Base-by-base conservation (phyloP, 257 asterid genomes). In the Gentiana macrophylla region DNA sequence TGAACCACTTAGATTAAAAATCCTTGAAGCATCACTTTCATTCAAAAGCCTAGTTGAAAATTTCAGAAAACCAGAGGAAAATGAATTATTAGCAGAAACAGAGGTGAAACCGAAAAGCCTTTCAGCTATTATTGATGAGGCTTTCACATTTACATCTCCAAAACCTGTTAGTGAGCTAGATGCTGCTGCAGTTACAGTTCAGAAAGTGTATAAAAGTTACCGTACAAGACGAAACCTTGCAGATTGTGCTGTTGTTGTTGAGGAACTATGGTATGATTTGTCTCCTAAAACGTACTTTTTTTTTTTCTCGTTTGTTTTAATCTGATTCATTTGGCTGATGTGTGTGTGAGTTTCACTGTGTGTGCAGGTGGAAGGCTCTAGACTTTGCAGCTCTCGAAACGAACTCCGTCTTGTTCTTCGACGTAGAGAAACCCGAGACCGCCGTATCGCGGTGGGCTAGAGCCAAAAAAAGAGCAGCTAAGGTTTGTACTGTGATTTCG, bases 371-470 rank as follows among this genome's bases (percentile, higher is more conserved):
- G 98, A 91, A 86, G 56, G 94, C 95, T 2, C 79, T 91, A 73
- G 98, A 86, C 59, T 86, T 78, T 62, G 96, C 94, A 2, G 95
- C 94, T 45, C 75, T 91, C 12, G 80, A 86, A 50, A 69, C 72
- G 52, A 91, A 95, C 74, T 91, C 96, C 10, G 91, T 86, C 0
- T 86, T 89, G 10, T 86, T 91, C 78, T 91, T 91, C 71, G 68
- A 81, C 24, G 84, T 34, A 3, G 94, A 84, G 67, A 84, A 91
- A 60, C 94, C 84, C 1, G 98, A 91, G 68, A 80, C 92, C 32
- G 98, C 95, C 43, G 71, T 86, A 60, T 91, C 98, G 4, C 77
- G 89, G 62, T 91, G 96, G 98, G 94, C 96, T 37, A 77, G 98
- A 73, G 98, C 98, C 2, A 67, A 94, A 11, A 86, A 95, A 47